Conservation (phyloP, 768 basidiomycete species). For the Tricholoma matsutake region DNA sequence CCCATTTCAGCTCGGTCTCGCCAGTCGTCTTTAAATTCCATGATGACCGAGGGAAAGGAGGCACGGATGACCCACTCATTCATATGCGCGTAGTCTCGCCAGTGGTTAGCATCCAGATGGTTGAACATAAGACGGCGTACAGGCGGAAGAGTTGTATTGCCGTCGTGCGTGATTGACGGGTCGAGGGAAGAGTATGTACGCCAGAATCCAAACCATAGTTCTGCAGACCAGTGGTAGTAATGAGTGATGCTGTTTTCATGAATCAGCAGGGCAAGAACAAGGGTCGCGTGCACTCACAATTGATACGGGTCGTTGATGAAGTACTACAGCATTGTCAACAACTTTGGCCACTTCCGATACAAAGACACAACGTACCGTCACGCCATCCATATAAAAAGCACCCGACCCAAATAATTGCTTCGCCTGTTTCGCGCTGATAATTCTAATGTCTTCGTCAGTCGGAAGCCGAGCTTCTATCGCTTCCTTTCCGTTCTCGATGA, state of each 20-base stretch:
- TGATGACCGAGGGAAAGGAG: slow-evolving; percentile 74
- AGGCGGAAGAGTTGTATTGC: slow-evolving; percentile 69
- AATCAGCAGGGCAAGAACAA: background rate
- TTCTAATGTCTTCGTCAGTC: slow-evolving; percentile 71
- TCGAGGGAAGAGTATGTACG: slow-evolving; percentile 85
- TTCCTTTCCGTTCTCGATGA: slow-evolving; percentile 54
- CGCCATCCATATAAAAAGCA: slow-evolving; percentile 77
- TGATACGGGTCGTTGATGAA: slow-evolving; percentile 83
- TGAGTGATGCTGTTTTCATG: slow-evolving; percentile 64
- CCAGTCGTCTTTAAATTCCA: slow-evolving; percentile 86
- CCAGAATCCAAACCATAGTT: slow-evolving; percentile 92
- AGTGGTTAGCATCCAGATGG: slow-evolving; percentile 69
- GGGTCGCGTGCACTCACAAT: slow-evolving; percentile 51
- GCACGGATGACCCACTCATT: slow-evolving; percentile 83
- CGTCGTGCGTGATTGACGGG: slow-evolving; percentile 57
- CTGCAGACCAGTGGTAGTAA: slow-evolving; percentile 93
- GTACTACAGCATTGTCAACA: slow-evolving; percentile 44
- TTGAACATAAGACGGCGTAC: slow-evolving; percentile 76
- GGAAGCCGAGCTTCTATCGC: slow-evolving; percentile 63
- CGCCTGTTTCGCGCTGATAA: slow-evolving; percentile 71
- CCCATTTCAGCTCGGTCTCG: slow-evolving; percentile 70
- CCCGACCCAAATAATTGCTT: slow-evolving; percentile 62
- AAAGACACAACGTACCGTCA: slow-evolving; percentile 44
- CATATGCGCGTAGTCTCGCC: slow-evolving; percentile 91
- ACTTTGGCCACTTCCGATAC: background rate